Conservation (phyloP, 805 yeast species). For the Myxozyma mucilagina region DNA sequence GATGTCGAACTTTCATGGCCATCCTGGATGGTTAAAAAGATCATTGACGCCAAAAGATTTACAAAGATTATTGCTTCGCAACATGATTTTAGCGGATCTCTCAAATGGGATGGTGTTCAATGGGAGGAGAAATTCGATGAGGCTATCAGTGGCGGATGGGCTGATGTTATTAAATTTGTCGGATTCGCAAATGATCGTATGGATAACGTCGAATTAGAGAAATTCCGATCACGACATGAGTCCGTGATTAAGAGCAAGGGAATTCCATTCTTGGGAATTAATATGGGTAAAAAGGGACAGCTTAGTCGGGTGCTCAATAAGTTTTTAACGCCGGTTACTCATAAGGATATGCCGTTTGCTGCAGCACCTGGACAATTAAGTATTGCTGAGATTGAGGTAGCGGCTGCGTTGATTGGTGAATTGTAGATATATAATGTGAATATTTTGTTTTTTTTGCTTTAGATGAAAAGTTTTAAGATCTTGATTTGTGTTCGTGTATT, state of each 20-base stretch:
- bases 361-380: conserved; percentile 82
- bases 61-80: conserved; percentile 81
- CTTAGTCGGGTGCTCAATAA: conserved; percentile 76
- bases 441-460: not conserved
- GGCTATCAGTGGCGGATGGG: conserved; percentile 51
- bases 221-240: conserved; percentile 58
- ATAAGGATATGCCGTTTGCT: conserved; percentile 61
- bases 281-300: conserved; percentile 75
- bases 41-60: conserved; percentile 55
- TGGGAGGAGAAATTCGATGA: conserved; percentile 74
- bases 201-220: conserved; percentile 73
- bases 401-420: conserved; percentile 25
- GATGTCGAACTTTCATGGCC: conserved; percentile 79
- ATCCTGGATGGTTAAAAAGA: conserved; percentile 51
- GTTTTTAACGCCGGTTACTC: conserved; percentile 81
- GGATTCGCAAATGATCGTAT: conserved; percentile 65
- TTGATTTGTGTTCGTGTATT: not conserved
- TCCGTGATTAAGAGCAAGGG: conserved; percentile 28
- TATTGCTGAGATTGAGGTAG: conserved; percentile 54
- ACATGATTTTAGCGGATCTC: conserved; percentile 66
- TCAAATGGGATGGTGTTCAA: conserved; percentile 65
- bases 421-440: not conserved
- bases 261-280: conserved; percentile 75
- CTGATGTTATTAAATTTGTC: conserved; percentile 79
- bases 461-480: not conserved